Evolutionary conservation across 768 basidiomycete species (phyloP), one percentile per base, ranked within the genome.

Genomic region (Botryobasidium botryosum): DNA sequence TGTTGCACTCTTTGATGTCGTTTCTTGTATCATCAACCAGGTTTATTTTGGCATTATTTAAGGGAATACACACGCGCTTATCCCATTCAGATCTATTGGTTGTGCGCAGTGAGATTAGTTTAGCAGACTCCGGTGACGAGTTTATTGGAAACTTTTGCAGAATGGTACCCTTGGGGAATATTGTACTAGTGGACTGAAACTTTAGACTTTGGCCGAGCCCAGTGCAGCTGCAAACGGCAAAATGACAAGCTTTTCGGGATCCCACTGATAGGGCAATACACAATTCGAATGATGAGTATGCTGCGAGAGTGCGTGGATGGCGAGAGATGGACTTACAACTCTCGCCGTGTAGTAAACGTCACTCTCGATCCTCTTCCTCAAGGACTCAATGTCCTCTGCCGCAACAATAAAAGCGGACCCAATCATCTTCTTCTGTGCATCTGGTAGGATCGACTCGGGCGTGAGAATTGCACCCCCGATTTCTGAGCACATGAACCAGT

Each of bases 401-500:
- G 77, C 67, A 43, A 63, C 68, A 20, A 79, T 61, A 35, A 77
- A 61, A 46, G 66, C 58, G 0, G 74, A 78, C n/a, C 74, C 77
- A 28, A 75, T 59, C 60, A 80, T 65, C 55, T 72, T 76, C 57
- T 67, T 71, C 8, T 63, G 63, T 12, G 57, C 61, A 0, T 67
- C 64, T 6, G 63, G 62, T 6, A 61, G 60, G 75, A 53, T 40
- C 6, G 52, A 51, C 50, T 77, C 76, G 3, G 77, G 75, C 1
- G 69, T 72, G 31, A 76, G 55, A 47, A 78, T 43, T 7, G 68
- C 71, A 27, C 77, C 78, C 3, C 68, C 78, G 33, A 77, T 53
- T 42, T 69, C 76, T 79, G 50, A 26, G 35, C 24, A 46, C 35
- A 29, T 47, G 26, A 26, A 12, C 18, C 33, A 52, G 60, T 35